These are phyloP conservation scores for Russula sp. DNA, from an alignment of 768 basidiomycete genomes.

Conservation along the genomic window DNA sequence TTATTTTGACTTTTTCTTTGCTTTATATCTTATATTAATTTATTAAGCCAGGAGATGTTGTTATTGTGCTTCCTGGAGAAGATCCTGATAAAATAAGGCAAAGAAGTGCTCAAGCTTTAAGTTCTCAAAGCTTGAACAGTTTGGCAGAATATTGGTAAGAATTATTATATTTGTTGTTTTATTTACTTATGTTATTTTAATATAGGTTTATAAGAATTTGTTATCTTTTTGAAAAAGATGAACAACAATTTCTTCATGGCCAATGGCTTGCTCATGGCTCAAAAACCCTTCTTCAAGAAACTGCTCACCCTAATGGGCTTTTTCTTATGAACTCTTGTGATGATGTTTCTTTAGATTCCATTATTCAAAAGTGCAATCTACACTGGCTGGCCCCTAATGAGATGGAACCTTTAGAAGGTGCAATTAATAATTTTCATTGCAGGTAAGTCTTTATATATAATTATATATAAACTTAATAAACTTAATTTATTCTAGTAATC, in stretches of 20 bases:
- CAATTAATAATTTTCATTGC: conserved; percentile 51
- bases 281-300: conserved; percentile 64
- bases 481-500: conserved; percentile 36
- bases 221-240: conserved; percentile 53
- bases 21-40: neutral
- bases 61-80: conserved; percentile 59
- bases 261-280: conserved; percentile 70
- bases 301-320: conserved; percentile 58
- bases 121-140: conserved; percentile 50
- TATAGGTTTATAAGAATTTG: conserved; percentile 68
- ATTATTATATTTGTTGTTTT: neutral
- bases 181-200: neutral
- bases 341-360: conserved; percentile 51
- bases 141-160: conserved; percentile 64
- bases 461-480: conserved; percentile 1
- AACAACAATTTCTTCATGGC: conserved; percentile 58
- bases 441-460: conserved; percentile 41
- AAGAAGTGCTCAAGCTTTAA: conserved; percentile 40
- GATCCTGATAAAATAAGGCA: conserved; percentile 46
- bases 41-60: conserved; percentile 55
- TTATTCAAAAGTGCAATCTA: conserved; percentile 58
- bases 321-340: conserved; percentile 57
- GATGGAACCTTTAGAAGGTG: conserved; percentile 48
- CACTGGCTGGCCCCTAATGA: conserved; percentile 43
- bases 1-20: neutral